Conservation (phyloP, 1,284 basidiomycete genomes). For the Marasmius oreades region DNA sequence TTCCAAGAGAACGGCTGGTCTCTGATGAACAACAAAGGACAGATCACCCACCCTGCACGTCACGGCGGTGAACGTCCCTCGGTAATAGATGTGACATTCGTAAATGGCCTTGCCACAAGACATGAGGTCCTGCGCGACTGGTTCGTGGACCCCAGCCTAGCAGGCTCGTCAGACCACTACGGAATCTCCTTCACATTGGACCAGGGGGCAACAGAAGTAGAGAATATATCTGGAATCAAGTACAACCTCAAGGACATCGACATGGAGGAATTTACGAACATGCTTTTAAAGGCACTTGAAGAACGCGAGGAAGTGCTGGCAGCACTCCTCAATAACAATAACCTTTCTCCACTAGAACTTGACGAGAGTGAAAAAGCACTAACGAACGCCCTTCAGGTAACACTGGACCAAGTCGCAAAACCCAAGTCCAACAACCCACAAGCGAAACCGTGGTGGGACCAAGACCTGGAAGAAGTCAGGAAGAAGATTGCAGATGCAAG, state of each 20-base stretch:
- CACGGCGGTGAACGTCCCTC: neutral
- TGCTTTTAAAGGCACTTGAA: no score
- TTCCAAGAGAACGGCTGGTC: neutral
- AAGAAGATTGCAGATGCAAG: constrained; percentile 3
- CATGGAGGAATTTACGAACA: no score
- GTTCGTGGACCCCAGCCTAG: neutral
- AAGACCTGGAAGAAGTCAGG: constrained; percentile 5
- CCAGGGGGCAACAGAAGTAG: neutral
- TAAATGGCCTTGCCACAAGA: neutral
- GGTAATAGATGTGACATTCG: neutral
- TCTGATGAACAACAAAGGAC: neutral
- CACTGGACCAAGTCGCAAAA: neutral
- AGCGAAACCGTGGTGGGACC: constrained; percentile 16
- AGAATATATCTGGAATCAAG: neutral
- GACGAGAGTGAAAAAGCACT: neutral
- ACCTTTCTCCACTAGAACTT: neutral
- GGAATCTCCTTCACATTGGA: neutral
- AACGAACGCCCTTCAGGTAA: neutral
- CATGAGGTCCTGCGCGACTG: neutral
- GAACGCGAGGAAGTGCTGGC: neutral
- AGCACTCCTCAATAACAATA: neutral
- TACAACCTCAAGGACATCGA: no score
- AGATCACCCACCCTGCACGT: neutral
- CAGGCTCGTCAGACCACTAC: constrained; percentile 1
- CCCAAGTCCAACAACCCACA: neutral